Conservation (phyloP, 2,329 filamentous ascomycete species). For the Monosporascus sp. region DNA sequence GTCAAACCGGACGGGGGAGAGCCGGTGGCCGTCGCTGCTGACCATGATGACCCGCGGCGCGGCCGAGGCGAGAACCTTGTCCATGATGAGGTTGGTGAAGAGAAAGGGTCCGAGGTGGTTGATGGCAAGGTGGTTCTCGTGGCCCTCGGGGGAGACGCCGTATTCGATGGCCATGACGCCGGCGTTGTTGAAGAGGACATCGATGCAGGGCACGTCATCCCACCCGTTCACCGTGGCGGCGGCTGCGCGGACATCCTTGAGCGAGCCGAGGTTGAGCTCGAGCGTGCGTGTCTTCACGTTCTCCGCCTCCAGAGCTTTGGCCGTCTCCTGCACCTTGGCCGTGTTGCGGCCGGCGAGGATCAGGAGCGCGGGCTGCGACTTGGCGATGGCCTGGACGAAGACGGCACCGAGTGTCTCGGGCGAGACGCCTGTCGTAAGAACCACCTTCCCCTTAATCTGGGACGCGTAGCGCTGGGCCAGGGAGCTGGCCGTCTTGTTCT, state of each 20-base stretch:
- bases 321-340: conserved; percentile 33
- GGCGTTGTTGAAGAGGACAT: conserved; percentile 33
- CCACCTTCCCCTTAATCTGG: conserved; percentile 29
- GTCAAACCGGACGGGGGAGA: conserved; percentile 34
- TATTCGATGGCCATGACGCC: conserved; percentile 31
- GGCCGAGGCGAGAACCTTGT: conserved; percentile 20
- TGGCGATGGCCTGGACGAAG: conserved; percentile 33
- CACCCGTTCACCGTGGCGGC: conserved; percentile 29
- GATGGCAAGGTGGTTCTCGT: conserved; percentile 32
- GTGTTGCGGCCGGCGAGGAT: conserved; percentile 39
- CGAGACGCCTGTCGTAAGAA: conserved; percentile 37
- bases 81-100: conserved; percentile 31
- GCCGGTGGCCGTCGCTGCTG: conserved; percentile 35
- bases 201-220: conserved; percentile 18
- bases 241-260: conserved; percentile 20
- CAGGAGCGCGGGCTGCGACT: conserved; percentile 33
- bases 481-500: neutral
- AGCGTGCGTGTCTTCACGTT: conserved; percentile 28
- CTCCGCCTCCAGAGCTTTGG: conserved; percentile 26
- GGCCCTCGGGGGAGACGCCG: conserved; percentile 28
- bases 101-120: conserved; percentile 34
- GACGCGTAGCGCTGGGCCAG: conserved; percentile 13
- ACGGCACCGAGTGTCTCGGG: conserved; percentile 32
- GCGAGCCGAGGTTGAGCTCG: conserved; percentile 4
- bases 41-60: conserved; percentile 34